These are phyloP conservation scores for Didymella lethalis DNA, from an alignment of 2,329 filamentous ascomycete genomes.

Conservation along the genomic window DNA sequence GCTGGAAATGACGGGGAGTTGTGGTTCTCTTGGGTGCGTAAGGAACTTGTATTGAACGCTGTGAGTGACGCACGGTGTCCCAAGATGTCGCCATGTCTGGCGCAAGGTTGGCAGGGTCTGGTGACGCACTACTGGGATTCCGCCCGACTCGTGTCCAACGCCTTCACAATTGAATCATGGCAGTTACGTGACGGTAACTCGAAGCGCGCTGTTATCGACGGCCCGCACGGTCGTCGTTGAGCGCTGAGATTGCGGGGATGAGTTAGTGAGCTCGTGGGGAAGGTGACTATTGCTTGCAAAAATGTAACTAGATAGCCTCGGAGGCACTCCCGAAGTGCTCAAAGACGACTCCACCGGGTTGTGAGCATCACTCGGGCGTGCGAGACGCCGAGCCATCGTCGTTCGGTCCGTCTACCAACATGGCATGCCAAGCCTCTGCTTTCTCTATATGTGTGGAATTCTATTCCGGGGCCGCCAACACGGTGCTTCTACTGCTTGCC, in stretches of 20 bases:
- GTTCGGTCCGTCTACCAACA: conserved; percentile 34
- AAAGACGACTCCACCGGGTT: not conserved
- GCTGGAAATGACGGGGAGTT: conserved; percentile 40
- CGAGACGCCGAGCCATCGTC: conserved; percentile 22
- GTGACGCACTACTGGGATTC: conserved; percentile 34
- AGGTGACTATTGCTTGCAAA: conserved; percentile 12
- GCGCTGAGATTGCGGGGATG: conserved; percentile 18
- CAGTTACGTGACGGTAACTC: conserved; percentile 31
- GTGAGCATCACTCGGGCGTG: not conserved
- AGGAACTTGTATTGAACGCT: conserved; percentile 22
- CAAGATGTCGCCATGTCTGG: conserved; percentile 39
- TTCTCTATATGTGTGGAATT: not conserved
- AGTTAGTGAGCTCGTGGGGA: conserved; percentile 16
- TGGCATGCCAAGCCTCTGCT: conserved; percentile 28
- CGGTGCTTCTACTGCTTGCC: not conserved
- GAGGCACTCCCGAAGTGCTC: conserved; percentile 7
- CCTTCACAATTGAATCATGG: conserved; percentile 29
- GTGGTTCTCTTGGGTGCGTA: conserved; percentile 36
- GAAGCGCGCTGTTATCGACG: conserved; percentile 27
- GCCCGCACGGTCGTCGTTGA: conserved; percentile 21
- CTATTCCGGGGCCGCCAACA: conserved; percentile 2
- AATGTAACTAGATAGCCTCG: conserved; percentile 2
- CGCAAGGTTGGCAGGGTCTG: conserved; percentile 33
- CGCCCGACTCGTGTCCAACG: conserved; percentile 29
- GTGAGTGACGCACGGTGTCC: conserved; percentile 32